Base-by-base conservation (phyloP, 164 flowering plant genomes). In the Vitis riparia region DNA sequence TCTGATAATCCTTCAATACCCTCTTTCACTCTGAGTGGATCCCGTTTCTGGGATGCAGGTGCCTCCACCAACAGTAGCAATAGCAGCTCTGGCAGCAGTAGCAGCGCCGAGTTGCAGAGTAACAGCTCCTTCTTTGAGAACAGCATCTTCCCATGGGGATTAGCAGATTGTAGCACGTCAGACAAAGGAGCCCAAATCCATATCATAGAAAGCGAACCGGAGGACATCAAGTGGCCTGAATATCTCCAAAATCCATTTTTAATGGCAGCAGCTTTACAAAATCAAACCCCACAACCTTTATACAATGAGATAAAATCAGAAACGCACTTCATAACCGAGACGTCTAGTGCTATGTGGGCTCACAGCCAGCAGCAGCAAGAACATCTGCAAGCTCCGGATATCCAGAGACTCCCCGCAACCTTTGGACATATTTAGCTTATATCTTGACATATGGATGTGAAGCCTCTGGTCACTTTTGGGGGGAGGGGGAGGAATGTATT, bases 221-320 rank as follows among this genome's bases (percentile, higher is more conserved):
- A 72, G 14, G 72, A 68, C 11, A 44, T 69, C 50, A 72, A 68
- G 59, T 76, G 79, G 79, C 68, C 69, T 63, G 79, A 76, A n/a
- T 63, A 66, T 27, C 70, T 70, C 29, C 70, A 63, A 1, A 74
- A 71, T 63, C 70, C 77, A 14, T 70, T 78, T n/a, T 55, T 72
- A 55, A 73, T 73, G 74, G 71, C 71, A 9, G 66, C 76, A 15
- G 61, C 74, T 59, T 63, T 73, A 19, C 77, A 70, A 53, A 73
- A 70, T 32, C 75, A 71, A 47, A 67, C 68, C 47, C 72, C 44
- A 4, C 72, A 58, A 60, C 62, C 76, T n/a, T 56, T 65, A 12
- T 71, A 61, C 71, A 61, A 65, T 16, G 75, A 74, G 27, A 78
- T 78, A 48, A 78, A 78, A 68, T 53, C 81, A 58, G 77, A 74